Percentiles rank a stretch among this genome's conserved stretches.
Conservation (phyloP, 176 grass and related monocot genomes). For the Triticum urartu region DNA sequence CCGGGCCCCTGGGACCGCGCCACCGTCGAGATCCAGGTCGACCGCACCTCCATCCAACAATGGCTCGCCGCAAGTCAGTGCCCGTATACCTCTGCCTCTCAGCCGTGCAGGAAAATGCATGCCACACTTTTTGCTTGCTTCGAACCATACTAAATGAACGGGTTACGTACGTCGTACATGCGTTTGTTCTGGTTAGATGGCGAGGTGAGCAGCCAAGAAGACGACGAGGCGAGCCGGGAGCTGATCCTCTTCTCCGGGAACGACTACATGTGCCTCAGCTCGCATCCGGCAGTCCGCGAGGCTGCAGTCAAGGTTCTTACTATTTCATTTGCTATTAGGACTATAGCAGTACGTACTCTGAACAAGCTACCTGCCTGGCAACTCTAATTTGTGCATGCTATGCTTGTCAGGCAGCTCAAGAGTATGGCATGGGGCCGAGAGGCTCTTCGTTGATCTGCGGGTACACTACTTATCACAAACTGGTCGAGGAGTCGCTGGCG, state of each 20-base stretch:
- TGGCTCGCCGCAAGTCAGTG: constrained; percentile 69
- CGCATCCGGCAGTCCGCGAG: constrained; percentile 62
- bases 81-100: not conserved
- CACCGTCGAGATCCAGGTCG: constrained; percentile 64
- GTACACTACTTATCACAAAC: constrained; percentile 72
- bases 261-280: constrained; percentile 81
- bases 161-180: not conserved
- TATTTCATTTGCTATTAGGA: not conserved
- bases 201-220: constrained; percentile 29
- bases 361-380: too few species aligned
- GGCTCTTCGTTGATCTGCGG: constrained; percentile 79
- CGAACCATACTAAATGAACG: not conserved
- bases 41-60: constrained; percentile 47
- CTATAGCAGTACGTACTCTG: not conserved
- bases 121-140: not conserved
- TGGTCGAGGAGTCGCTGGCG: constrained; percentile 67
- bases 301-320: constrained; percentile 59
- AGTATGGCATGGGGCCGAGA: constrained; percentile 85
- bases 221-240: constrained; percentile 22
- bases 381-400: too few species aligned
- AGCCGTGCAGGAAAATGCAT: not conserved
- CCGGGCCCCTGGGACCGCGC: constrained; percentile 68
- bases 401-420: constrained; percentile 57
- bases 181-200: constrained; percentile 44
- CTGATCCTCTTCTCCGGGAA: constrained; percentile 90